Base-by-base conservation (phyloP, 345 rosid genomes). In the Gossypium australe region DNA sequence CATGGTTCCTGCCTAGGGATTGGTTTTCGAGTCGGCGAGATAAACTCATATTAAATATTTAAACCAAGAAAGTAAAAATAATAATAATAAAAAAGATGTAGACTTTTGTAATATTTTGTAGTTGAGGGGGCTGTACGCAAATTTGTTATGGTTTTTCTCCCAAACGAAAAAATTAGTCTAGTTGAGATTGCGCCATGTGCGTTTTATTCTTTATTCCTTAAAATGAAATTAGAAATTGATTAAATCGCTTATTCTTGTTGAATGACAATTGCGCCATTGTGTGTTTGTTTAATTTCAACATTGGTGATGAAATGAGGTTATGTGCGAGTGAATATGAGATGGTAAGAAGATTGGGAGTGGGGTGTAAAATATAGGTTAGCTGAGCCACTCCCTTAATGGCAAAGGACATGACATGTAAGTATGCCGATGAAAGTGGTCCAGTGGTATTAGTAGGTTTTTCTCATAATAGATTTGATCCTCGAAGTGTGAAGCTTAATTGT, bases 11-110 rank as follows among this genome's bases (percentile, higher is more conserved):
- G 81, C 80, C 17, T 76, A 82, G 20, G 89, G 85, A 66, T 59
- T 87, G 72, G 88, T 81, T 9, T 88, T 87, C 73, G 85, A 87
- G 68, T 88, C 93, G 38, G 72, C 82, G 57, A 77, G 79, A 84
- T 63, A 11, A 11, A 9, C 52, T 51, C 18, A 34, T 13, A 17
- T 2, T 27, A 29, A 13, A 55, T n/a, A n/a, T 53, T 11, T 3
- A 8, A 38, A 18, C 20, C 43, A 14, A 22, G 22, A 13, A 51
- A n/a, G 38, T 10, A 18, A 29, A 2, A 18, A 29, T 3, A 34
- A 4, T 34, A 34, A 34, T 34, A 34, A 34, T 0, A 34, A 34
- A 0, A 29, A 34, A 4, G 5, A 13, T 1, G 38, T 29, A 18
- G 73, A 67, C 70, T 38, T 60, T 60, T 43, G 72, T 58, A 79